phyloP scores from a whole-genome alignment of 192 early-diverging fungal genomes.

The Chytriomyces confervae region DNA sequence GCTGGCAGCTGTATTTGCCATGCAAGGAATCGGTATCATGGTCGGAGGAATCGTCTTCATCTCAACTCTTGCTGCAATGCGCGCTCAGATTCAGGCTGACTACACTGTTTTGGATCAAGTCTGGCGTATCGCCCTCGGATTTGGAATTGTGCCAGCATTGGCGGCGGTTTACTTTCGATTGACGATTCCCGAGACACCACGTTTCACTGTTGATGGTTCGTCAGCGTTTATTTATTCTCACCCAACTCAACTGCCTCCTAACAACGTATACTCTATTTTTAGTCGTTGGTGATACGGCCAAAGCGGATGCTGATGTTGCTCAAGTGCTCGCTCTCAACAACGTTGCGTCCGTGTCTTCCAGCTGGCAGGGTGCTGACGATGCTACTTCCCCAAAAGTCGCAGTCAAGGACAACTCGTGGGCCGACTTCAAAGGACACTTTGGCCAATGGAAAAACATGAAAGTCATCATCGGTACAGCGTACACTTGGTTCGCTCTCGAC shows the following conservation, averaged over 20 bases:
- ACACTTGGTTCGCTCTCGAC: constrained; percentile 57
- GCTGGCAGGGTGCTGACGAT: constrained; percentile 22
- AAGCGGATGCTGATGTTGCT: constrained; percentile 39
- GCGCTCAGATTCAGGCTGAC: constrained; percentile 68
- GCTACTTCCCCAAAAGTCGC: constrained; percentile 4
- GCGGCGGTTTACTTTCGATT: constrained; percentile 84
- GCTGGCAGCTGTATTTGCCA: constrained; percentile 87
- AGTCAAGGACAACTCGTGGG: constrained; percentile 17
- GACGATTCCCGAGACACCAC: constrained; percentile 93
- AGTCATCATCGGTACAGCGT: constrained; percentile 63
- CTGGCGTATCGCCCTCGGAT: constrained; percentile 87
- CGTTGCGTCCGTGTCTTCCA: constrained; percentile 1
- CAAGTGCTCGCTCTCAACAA: constrained; percentile 33
- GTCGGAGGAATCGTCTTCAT: constrained; percentile 78
- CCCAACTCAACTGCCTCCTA: not conserved
- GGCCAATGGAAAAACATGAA: constrained; percentile 80
- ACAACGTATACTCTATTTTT: not conserved
- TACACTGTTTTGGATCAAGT: constrained; percentile 78
- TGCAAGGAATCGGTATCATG: constrained; percentile 91
- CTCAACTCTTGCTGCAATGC: constrained; percentile 73
- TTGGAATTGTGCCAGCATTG: constrained; percentile 83
- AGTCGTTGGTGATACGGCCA: constrained; percentile 73
- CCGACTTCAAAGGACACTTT: constrained; percentile 62
- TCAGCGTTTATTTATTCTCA: too few relatives aligned
- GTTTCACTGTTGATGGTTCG: constrained; percentile 68